phyloP scores from a whole-genome alignment of 2,329 filamentous ascomycete species.

The Aspergillus pseudoviridinutans region DNA sequence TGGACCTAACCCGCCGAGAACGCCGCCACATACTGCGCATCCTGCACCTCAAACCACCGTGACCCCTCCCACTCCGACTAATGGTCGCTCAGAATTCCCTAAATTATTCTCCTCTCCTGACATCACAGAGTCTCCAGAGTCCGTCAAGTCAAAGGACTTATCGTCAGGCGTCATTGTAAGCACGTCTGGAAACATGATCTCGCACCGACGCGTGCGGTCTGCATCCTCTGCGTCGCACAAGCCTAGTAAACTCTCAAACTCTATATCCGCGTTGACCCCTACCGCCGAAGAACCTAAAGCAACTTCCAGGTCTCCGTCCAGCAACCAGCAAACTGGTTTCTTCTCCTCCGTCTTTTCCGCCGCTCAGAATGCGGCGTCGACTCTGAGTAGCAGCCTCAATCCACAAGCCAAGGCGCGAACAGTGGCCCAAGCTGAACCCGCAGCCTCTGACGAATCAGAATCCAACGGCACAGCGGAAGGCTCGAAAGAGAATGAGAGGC shows the following conservation, averaged over 20 bases:
- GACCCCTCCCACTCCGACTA: slow-evolving; percentile 61
- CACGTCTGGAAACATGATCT: slow-evolving; percentile 67
- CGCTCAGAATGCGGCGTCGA: slow-evolving; percentile 86
- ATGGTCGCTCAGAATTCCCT: slow-evolving; percentile 36
- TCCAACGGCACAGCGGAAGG: slow-evolving; percentile 25
- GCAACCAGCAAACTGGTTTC: slow-evolving; percentile 62
- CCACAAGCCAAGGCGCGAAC: slow-evolving; percentile 47
- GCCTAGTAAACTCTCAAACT: slow-evolving; percentile 84
- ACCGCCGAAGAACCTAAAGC: slow-evolving; percentile 61
- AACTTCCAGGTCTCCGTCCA: slow-evolving; percentile 52
- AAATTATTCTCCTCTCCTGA: slow-evolving; percentile 24
- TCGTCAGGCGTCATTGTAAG: slow-evolving; percentile 53
- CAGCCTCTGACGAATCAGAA: slow-evolving; percentile 27
- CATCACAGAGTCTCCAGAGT: slow-evolving; percentile 40
- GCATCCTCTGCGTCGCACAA: slow-evolving; percentile 50
- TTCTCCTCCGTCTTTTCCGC: slow-evolving; percentile 92
- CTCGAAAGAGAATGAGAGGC: slow-evolving; percentile 21
- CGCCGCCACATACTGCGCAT: slow-evolving; percentile 29
- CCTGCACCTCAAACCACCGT: slow-evolving; percentile 50
- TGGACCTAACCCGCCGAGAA: slow-evolving; percentile 22
- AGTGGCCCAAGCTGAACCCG: slow-evolving; percentile 26
- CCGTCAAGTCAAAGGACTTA: slow-evolving; percentile 24
- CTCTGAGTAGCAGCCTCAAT: slow-evolving; percentile 62
- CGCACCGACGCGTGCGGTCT: slow-evolving; percentile 63
- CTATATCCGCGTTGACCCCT: slow-evolving; percentile 67